A percentile compares a stretch with the other conserved stretches of the same genome.
These are phyloP conservation scores for barrel medic (Medicago truncatula) DNA, from an alignment of 306 rosid species.

Conservation along the genomic window DNA sequence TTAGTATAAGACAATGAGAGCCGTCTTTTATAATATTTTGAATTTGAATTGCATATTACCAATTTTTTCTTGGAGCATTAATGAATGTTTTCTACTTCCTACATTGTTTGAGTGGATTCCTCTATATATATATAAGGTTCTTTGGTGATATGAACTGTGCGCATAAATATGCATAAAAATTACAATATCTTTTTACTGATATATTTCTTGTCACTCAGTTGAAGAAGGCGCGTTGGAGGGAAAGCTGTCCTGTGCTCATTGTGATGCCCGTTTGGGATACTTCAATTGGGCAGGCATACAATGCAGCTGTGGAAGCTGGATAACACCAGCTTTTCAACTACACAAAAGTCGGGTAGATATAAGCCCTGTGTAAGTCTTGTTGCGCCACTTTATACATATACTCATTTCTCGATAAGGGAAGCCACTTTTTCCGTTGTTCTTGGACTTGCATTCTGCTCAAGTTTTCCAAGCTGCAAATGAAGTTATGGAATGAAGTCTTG, in stretches of 20 bases:
- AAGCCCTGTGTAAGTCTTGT: slow-evolving; percentile 58
- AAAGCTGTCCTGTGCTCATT: slow-evolving; percentile 81
- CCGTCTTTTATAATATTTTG: slow-evolving; percentile 4
- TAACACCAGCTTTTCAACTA: slow-evolving; percentile 96
- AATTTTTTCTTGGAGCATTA: slow-evolving; percentile 16
- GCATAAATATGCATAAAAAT: slow-evolving; percentile 25
- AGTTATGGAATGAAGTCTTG: slow-evolving; percentile 35
- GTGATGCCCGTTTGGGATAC: slow-evolving; percentile 93
- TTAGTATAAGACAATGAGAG: neutral
- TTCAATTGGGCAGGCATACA: slow-evolving; percentile 96
- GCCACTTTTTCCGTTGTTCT: slow-evolving; percentile 27
- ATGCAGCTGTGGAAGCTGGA: slow-evolving; percentile 99
- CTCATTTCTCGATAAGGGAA: slow-evolving; percentile 7
- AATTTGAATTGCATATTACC: slow-evolving; percentile 20
- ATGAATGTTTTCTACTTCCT: slow-evolving; percentile 6
- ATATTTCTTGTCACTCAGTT: slow-evolving; percentile 56
- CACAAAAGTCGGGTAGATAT: slow-evolving; percentile 85
- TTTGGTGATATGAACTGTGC: slow-evolving; percentile 9
- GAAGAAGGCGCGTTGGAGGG: slow-evolving; percentile 97
- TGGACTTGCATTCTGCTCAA: slow-evolving; percentile 39
- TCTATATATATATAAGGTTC: neutral
- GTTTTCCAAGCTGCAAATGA: slow-evolving; percentile 34
- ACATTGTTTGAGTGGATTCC: slow-evolving; percentile 22
- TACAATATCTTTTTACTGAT: slow-evolving; percentile 34
- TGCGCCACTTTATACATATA: slow-evolving; percentile 21